phyloP scores from a whole-genome alignment of 2,329 filamentous ascomycete species.

The Monosporascus cannonballus region DNA sequence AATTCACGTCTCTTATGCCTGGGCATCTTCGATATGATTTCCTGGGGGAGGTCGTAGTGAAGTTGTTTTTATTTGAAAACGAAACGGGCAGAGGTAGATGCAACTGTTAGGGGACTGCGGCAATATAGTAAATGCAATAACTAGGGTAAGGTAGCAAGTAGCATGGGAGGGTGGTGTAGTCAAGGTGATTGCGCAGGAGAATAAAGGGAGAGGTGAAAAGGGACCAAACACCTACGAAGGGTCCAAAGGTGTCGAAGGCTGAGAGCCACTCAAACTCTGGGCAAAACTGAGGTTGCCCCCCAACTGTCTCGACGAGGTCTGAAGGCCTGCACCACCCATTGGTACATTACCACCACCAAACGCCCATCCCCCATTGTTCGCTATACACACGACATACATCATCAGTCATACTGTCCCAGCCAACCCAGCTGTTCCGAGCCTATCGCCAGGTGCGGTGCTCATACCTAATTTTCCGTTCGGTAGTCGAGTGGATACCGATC shows the following conservation, averaged over 20 bases:
- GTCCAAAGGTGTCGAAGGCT: conserved; percentile 56
- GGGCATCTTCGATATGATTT: neutral
- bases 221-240: conserved; percentile 50
- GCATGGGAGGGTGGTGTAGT: neutral
- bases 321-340: conserved; percentile 51
- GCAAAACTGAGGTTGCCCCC: conserved; percentile 59
- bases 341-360: conserved; percentile 53
- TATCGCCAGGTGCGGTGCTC: conserved; percentile 15
- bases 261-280: conserved; percentile 58
- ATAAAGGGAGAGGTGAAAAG: neutral
- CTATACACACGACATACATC: conserved; percentile 22
- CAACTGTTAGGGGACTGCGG: neutral
- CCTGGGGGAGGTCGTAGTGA: too few relatives aligned
- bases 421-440: conserved; percentile 1
- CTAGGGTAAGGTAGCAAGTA: neutral
- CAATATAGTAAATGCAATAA: neutral
- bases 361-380: conserved; percentile 53
- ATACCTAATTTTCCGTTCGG: conserved; percentile 62
- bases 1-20: neutral
- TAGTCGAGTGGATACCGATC: conserved; percentile 52
- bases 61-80: neutral
- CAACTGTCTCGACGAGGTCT: conserved; percentile 47
- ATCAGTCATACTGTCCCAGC: conserved; percentile 18
- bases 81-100: neutral
- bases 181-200: neutral